phyloP scores from a whole-genome alignment of 257 asterid genomes.

The Solanum corneliomulleri region DNA sequence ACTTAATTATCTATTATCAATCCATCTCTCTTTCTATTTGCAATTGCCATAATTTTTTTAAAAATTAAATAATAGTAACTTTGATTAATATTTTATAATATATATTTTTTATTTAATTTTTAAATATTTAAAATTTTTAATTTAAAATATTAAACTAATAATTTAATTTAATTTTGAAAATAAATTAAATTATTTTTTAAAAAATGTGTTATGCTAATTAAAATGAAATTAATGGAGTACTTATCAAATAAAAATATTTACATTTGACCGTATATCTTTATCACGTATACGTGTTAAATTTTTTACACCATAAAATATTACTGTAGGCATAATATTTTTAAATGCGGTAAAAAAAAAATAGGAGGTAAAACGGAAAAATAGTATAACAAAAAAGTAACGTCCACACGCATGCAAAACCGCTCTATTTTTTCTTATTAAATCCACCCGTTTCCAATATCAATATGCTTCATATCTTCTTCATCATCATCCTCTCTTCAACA shows the following conservation, averaged over 20 bases:
- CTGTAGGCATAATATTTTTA: background rate
- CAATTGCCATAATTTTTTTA: no score
- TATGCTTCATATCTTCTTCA: background rate
- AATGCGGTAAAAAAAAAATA: background rate
- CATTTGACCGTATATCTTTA: background rate
- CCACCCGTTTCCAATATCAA: background rate
- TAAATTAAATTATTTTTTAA: rapidly evolving
- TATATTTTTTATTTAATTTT: no score
- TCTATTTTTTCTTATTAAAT: background rate
- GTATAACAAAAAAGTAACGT: background rate
- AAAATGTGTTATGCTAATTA: rapidly evolving
- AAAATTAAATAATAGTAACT: no score
- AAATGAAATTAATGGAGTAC: no score
- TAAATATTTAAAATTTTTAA: no score
- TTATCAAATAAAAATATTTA: background rate
- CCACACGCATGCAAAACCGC: conserved; percentile 1
- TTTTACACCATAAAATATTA: background rate
- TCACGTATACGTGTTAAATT: background rate
- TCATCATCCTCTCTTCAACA: background rate
- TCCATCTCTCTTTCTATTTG: no score
- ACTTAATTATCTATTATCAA: no score
- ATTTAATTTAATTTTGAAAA: no score
- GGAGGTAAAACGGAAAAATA: background rate
- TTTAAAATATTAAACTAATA: no score
- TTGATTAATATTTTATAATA: no score